phyloP scores from a whole-genome alignment of 768 basidiomycete species.

The Tricholoma saponaceum region DNA sequence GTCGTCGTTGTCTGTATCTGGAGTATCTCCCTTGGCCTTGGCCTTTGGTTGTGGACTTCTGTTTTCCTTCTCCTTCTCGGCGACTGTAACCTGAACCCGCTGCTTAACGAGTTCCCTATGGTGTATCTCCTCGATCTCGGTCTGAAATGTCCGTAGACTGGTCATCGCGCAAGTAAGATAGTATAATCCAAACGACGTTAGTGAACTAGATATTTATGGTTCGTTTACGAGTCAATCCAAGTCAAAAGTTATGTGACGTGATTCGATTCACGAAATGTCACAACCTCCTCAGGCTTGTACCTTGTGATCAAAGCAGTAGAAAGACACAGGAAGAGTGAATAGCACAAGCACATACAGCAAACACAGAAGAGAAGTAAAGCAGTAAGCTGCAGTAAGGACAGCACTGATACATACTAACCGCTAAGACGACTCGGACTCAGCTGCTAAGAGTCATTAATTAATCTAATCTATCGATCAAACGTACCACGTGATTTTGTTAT shows the following conservation, averaged over 20 bases:
- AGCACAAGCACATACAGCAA: not conserved
- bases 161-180: slow-evolving; percentile 34
- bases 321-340: not conserved
- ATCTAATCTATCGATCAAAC: too few species aligned
- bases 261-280: not conserved
- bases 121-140: slow-evolving; percentile 75
- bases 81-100: slow-evolving; percentile 33
- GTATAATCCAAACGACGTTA: not conserved
- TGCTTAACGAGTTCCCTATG: slow-evolving; percentile 64
- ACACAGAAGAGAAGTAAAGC: not conserved
- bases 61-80: slow-evolving; percentile 26
- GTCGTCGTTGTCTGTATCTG: slow-evolving; percentile 7
- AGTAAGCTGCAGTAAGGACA: too few species aligned
- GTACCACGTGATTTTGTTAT: too few species aligned
- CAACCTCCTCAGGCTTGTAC: not conserved
- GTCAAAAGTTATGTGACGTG: not conserved
- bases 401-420: too few species aligned
- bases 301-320: not conserved
- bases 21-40: slow-evolving; percentile 36
- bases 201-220: slow-evolving; percentile 5
- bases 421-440: too few species aligned
- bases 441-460: too few species aligned
- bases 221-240: slow-evolving; percentile 1
- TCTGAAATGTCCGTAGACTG: slow-evolving; percentile 60
- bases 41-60: slow-evolving; percentile 29